These are phyloP conservation scores for Monosporascus cannonballus DNA, from an alignment of 2,329 filamentous ascomycete genomes.

Conservation along the genomic window DNA sequence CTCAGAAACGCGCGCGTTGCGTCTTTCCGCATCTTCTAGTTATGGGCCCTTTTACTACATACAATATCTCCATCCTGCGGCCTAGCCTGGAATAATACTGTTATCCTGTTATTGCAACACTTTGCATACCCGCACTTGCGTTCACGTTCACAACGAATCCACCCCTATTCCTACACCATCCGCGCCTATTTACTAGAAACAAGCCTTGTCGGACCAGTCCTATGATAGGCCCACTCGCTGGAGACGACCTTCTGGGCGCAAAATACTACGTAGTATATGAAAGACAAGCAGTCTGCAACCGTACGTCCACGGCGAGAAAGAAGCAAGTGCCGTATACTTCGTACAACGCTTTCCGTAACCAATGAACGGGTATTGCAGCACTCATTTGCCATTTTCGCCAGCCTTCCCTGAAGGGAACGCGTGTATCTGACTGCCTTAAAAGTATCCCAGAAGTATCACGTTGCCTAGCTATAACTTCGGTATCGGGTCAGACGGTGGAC, in stretches of 20 bases:
- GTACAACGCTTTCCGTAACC: too few species aligned
- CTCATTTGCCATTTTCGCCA: not conserved
- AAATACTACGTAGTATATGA: not conserved
- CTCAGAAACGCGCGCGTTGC: slow-evolving; percentile 7
- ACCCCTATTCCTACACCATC: slow-evolving; percentile 2
- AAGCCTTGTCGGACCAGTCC: not conserved
- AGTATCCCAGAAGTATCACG: not conserved
- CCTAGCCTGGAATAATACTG: not conserved
- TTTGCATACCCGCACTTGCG: slow-evolving; percentile 23
- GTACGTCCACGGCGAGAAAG: not conserved
- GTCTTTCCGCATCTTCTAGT: slow-evolving; percentile 4
- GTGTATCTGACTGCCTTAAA: not conserved
- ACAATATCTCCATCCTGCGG: slow-evolving; percentile 10
- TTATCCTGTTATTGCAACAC: slow-evolving; percentile 12
- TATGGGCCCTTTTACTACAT: slow-evolving; percentile 9
- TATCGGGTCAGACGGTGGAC: not conserved
- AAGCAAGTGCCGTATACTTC: too few species aligned
- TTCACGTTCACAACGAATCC: slow-evolving; percentile 11
- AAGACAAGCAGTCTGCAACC: not conserved
- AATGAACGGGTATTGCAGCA: too few species aligned
- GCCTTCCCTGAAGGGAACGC: not conserved
- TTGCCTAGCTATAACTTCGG: not conserved
- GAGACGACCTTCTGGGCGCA: not conserved
- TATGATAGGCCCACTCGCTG: not conserved
- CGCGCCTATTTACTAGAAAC: not conserved